These are phyloP conservation scores for Cladochytrium replicatum DNA, from an alignment of 192 early-diverging fungal genomes.

Conservation along the genomic window DNA sequence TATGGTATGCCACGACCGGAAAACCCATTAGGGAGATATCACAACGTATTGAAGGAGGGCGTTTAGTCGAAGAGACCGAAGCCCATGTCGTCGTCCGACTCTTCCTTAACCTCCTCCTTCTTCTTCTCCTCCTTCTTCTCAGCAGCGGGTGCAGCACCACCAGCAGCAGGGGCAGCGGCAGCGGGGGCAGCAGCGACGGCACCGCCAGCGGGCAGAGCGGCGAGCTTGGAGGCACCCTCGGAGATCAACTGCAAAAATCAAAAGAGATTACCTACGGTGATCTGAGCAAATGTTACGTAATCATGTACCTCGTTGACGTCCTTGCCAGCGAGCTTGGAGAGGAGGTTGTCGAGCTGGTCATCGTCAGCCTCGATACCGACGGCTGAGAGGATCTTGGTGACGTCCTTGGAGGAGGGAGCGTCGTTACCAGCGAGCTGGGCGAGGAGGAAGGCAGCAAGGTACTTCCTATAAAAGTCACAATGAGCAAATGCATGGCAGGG, in stretches of 20 bases:
- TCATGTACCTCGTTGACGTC: constrained; percentile 63
- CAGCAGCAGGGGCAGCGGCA: constrained; percentile 56
- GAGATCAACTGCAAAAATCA: constrained; percentile 62
- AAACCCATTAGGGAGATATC: too few species aligned
- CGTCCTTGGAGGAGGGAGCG: constrained; percentile 63
- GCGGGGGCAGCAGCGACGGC: constrained; percentile 55
- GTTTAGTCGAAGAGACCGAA: constrained; percentile 97
- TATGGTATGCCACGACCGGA: too few species aligned
- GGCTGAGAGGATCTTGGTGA: constrained; percentile 74
- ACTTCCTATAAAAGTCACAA: too few species aligned
- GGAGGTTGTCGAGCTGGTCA: constrained; percentile 66
- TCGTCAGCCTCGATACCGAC: constrained; percentile 89
- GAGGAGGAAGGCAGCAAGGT: constrained; percentile 96
- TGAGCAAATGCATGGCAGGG: too few species aligned
- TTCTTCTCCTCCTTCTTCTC: constrained; percentile 57
- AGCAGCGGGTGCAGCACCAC: constrained; percentile 54
- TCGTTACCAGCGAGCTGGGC: constrained; percentile 79
- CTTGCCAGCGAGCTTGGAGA: constrained; percentile 82
- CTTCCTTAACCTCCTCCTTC: constrained; percentile 87
- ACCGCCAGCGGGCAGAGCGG: constrained; percentile 89
- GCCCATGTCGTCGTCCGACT: constrained; percentile 85
- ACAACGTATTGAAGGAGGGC: too few species aligned
- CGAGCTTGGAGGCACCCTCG: constrained; percentile 84
- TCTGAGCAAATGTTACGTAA: background rate
- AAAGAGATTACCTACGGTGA: constrained; percentile 1